Base-by-base conservation (phyloP, 73 alveolate species). In the Paramecium sexaurelia region DNA sequence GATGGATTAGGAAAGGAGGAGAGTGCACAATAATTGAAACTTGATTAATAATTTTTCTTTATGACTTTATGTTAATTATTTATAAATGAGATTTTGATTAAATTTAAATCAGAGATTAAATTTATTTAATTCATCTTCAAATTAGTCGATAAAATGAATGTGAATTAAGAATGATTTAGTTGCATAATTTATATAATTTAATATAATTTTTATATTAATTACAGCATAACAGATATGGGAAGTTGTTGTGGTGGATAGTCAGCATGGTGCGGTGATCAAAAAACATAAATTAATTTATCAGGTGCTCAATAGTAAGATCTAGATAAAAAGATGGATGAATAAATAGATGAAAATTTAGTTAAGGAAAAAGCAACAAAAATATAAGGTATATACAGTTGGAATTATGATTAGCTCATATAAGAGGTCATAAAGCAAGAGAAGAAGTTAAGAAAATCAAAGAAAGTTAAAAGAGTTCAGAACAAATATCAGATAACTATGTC, bases 1-100 rank as follows among this genome's bases (percentile, higher is more conserved):
- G 75, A 92, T 86, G 93, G 93, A 73, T 73, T 3, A 73, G 56
- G 13, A 73, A 73, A 73, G 87, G 57, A 15, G 87, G 87, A 87
- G 83, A 61, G 45, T 29, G 15, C 26, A 13, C 41, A 0, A 29
- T 4, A 11, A 32, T 26, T 29, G 83, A 61, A 61, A 26, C 83
- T 61, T 61, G 83, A 61, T 61, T 29, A 11, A 61, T 61, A 22
- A 61, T 61, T 61, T 61, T 61, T 61, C 26, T 24, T 32, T 61
- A 1, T 11, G 19, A 10, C 26, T 61, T 61, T 61, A 51, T 17
- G 67, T 51, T 51, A 51, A n/a, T 51, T 5, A 3, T n/a, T 51
- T 17, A 51, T 51, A 51, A 51, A 7, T n/a, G 33, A 7, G 67
- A 51, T 51, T 47, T 51, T 51, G 67, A 51, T 51, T 51, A 51